Evolutionary conservation across 345 rosid species (phyloP), one percentile per base, ranked within the genome.

Genomic region (Camelina hispida): DNA sequence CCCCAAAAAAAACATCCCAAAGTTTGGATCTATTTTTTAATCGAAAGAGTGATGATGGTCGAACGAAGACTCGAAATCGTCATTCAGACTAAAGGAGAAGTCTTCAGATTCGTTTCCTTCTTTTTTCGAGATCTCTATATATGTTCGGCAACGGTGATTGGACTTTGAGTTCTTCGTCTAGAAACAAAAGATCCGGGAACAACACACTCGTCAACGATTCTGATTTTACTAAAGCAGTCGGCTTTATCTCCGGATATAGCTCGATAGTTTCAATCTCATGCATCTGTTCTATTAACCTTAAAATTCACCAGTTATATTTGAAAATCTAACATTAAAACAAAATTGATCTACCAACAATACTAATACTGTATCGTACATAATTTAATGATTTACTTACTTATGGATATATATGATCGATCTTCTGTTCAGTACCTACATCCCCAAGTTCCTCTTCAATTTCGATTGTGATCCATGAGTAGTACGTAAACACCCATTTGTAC

Each of bases 41-140:
- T 42, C 48, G 5, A 16, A 30, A 23, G 53, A 48, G 17, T 40
- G 50, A 71, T 40, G 50, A 66, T 75, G 82, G 51, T 81, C 69
- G 61, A 84, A 84, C 80, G 83, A 89, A 61, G 88, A 83, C 23
- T 80, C 85, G 9, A 88, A 83, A 79, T 88, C 91, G 30, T 88
- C 91, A 28, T 79, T 85, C 20, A 87, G 62, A 62, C 47, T 34
- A 12, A 77, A 72, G 15, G 83, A 78, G 46, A 78, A 60, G 48
- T 82, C 85, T 10, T 51, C 76, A 25, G 48, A 16, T 20, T 42
- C 56, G 25, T 23, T 74, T 43, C 62, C 46, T 61, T 23, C 25
- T 23, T 23, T 23, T 23, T 23, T 23, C 25, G 25, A 23, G 2
- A 2, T 23, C 25, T 2, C 18, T 0, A 17, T 13, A n/a, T n/a